Evolutionary conservation across 331 rosid genomes (phyloP).

Genomic region (Pyrus hybrid): DNA sequence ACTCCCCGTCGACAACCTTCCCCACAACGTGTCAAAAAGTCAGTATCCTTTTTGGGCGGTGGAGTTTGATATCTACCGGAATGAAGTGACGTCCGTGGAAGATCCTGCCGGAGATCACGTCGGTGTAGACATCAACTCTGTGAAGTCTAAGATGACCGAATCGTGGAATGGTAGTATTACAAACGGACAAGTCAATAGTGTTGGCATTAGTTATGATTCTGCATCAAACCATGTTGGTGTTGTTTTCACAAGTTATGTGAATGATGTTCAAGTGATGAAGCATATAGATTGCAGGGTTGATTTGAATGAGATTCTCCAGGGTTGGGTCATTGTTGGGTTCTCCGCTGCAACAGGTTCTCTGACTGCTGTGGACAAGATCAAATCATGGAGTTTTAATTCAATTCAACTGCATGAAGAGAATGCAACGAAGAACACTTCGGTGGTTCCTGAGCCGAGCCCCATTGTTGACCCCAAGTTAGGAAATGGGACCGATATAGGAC

Average conservation of each 20-base stretch:
- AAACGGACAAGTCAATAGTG: conserved; percentile 9
- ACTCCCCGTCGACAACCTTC: not conserved
- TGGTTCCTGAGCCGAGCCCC: not conserved
- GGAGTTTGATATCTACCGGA: not conserved
- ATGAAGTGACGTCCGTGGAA: accelerated
- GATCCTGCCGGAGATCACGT: not conserved
- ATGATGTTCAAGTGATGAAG: not conserved
- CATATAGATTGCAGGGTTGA: not conserved
- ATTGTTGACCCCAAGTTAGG: not conserved
- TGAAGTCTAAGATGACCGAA: not conserved
- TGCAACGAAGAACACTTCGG: not conserved
- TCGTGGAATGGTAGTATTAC: not conserved
- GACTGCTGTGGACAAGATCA: not conserved
- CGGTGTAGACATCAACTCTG: not conserved
- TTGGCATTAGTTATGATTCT: conserved; percentile 17
- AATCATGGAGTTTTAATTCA: not conserved
- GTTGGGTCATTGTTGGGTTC: not conserved
- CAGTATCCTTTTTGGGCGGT: not conserved
- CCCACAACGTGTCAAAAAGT: not conserved
- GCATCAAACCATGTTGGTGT: conserved; percentile 16
- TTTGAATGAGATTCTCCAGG: not conserved
- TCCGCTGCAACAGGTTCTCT: not conserved
- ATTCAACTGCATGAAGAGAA: not conserved
- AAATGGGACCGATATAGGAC: not conserved
- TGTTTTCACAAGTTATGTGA: not conserved